A percentile compares a stretch with the other conserved stretches of the same genome.
These are phyloP conservation scores for Trichoderma gracile DNA, from an alignment of 2,329 filamentous ascomycete genomes.

Conservation along the genomic window DNA sequence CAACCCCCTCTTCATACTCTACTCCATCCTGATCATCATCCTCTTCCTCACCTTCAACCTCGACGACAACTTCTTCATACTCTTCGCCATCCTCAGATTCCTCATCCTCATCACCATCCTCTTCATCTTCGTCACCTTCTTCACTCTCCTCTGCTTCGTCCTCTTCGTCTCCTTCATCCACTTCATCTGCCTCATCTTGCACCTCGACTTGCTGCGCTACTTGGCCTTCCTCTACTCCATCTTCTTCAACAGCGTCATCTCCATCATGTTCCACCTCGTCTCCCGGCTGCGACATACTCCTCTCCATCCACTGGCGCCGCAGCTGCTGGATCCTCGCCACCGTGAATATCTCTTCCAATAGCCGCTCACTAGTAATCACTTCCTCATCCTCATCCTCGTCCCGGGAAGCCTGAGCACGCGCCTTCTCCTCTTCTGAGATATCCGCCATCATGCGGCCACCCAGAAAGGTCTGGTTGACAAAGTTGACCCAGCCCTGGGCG, in stretches of 20 bases:
- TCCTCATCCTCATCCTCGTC: constrained; percentile 28
- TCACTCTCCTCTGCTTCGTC: not conserved
- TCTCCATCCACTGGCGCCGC: not conserved
- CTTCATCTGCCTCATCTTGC: not conserved
- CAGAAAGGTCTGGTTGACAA: constrained; percentile 33
- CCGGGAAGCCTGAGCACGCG: constrained; percentile 32
- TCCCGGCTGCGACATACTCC: not conserved
- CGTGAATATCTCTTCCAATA: constrained; percentile 32
- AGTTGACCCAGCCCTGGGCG: constrained; percentile 32
- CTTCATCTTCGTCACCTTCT: not conserved
- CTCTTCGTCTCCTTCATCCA: not conserved
- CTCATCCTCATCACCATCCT: not conserved
- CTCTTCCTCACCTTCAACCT: not conserved
- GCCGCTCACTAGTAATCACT: constrained; percentile 28
- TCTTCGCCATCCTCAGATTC: constrained; percentile 8
- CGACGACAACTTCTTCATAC: not conserved
- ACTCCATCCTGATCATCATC: not conserved
- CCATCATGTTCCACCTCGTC: not conserved
- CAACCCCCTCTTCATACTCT: no score
- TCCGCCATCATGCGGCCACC: constrained; percentile 31
- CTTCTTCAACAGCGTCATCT: not conserved
- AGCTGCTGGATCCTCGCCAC: constrained; percentile 12
- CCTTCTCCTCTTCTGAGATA: constrained; percentile 31
- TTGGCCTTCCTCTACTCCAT: constrained; percentile 25
- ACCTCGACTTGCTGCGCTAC: constrained; percentile 5